Evolutionary conservation across 108 stramenopile species (phyloP), one percentile per base, ranked within the genome.

Genomic region (Cylindrotheca fusiformis): DNA sequence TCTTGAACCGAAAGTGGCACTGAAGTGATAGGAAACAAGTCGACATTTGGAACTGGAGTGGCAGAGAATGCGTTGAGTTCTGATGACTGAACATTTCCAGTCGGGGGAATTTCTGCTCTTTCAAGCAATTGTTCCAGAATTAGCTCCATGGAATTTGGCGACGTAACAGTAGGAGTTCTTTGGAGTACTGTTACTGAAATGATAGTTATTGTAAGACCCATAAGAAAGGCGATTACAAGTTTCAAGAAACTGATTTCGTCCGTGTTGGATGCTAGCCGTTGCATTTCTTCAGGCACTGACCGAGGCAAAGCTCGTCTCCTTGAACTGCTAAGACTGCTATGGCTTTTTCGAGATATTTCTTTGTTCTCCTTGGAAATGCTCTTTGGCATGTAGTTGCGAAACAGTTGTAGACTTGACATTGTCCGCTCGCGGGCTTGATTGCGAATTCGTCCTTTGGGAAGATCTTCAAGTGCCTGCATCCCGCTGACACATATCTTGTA

Each of bases 391-490:
- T 6, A 41, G 14, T 14, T 41, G 6, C 14, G 36, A 10, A 10
- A 10, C 36, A 41, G 36, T 41, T 41, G 36, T 41, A 41, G 14
- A 14, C 36, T 68, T 3, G 60, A 26, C 27, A 83, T 14, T 6
- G 71, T 74, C 12, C 81, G 72, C 18, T 77, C 64, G 4, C 65
- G 63, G 21, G 69, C 67, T 14, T 76, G 63, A 32, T 49, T 54
- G 33, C 82, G 66, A 27, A 58, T 52, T 4, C n/a, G 44, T 51
- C 3, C 18, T 14, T 2, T 29, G 4, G 48, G 53, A 30, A 51
- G 56, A 0, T 67, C 58, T 44, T 87, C 72, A 20, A 91, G 59
- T 1, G 86, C 69, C 61, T 84, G 78, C 86, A 91, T 82, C 50
- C 84, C 86, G 14, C 58, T 33, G 32, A 91, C 66, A 45, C 85